Evolutionary conservation across 306 rosid species (phyloP).

Genomic region (Lotus japonicus): DNA sequence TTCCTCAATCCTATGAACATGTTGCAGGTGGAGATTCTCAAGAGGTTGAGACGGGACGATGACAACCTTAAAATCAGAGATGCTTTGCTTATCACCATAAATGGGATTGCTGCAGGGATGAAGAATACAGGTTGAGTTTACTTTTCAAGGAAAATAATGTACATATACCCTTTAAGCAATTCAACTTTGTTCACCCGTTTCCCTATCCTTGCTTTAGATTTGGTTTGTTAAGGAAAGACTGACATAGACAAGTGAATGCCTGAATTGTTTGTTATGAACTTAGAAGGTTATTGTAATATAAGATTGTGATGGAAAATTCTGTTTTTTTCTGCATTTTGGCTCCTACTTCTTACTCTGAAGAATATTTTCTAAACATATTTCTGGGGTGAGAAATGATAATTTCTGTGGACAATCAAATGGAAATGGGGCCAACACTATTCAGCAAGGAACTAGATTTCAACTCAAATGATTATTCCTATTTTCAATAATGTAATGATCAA

Average conservation of each 20-base stretch:
- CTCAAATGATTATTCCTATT: no score
- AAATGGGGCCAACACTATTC: neutral
- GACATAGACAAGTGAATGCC: neutral
- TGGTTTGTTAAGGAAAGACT: neutral
- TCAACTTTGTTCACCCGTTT: neutral
- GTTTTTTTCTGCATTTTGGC: conserved; percentile 3
- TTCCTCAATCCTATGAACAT: conserved; percentile 87
- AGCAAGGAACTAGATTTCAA: neutral
- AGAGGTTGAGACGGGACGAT: conserved; percentile 70
- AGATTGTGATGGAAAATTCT: neutral
- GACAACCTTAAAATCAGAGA: conserved; percentile 71
- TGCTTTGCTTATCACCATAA: conserved; percentile 85
- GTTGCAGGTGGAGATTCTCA: conserved; percentile 89
- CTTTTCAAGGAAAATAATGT: conserved; percentile 19
- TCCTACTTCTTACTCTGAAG: neutral
- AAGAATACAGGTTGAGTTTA: conserved; percentile 73
- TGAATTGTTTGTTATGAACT: neutral
- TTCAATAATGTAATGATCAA: no score
- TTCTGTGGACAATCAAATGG: neutral
- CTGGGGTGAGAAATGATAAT: neutral
- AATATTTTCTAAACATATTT: no score
- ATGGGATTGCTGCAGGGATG: conserved; percentile 97
- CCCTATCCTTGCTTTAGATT: neutral
- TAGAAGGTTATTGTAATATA: neutral
- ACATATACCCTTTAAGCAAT: neutral